Percentiles rank a stretch among this genome's conserved stretches.
Conservation (phyloP, 768 basidiomycete species). For the Panaeolus cyanescens region DNA sequence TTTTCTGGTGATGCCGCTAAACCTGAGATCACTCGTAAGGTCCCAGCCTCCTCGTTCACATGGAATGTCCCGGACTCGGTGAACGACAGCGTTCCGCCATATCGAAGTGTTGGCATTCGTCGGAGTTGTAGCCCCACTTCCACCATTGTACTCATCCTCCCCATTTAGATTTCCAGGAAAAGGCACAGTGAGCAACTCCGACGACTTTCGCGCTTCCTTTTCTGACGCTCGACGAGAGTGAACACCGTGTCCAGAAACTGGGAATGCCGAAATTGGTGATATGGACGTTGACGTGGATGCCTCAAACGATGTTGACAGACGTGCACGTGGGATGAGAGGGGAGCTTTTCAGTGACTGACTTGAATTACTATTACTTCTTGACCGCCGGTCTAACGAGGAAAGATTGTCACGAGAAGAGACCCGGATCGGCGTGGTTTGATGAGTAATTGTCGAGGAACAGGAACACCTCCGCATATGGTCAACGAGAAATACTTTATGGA, state of each 20-base stretch:
- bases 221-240: slow-evolving; percentile 76
- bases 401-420: slow-evolving; percentile 43
- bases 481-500: slow-evolving; percentile 65
- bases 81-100: slow-evolving; percentile 63
- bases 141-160: slow-evolving; percentile 41
- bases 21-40: slow-evolving; percentile 43
- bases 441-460: slow-evolving; percentile 40
- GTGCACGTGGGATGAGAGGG: slow-evolving; percentile 48
- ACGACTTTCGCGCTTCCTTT: slow-evolving; percentile 49
- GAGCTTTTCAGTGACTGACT: slow-evolving; percentile 41
- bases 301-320: slow-evolving; percentile 51
- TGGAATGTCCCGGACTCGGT: slow-evolving; percentile 53
- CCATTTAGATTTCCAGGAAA: slow-evolving; percentile 27
- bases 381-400: slow-evolving; percentile 48
- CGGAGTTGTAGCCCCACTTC: slow-evolving; percentile 31
- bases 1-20: slow-evolving; percentile 73
- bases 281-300: slow-evolving; percentile 16
- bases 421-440: slow-evolving; percentile 16
- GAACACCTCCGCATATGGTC: slow-evolving; percentile 66
- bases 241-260: slow-evolving; percentile 79
- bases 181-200: slow-evolving; percentile 48
- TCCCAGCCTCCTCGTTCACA: slow-evolving; percentile 86
- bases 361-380: slow-evolving; percentile 60
- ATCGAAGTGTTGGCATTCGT: slow-evolving; percentile 35
- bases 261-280: slow-evolving; percentile 50